Conservation (phyloP, 2,329 filamentous ascomycete species). For the Periconia sp. region DNA sequence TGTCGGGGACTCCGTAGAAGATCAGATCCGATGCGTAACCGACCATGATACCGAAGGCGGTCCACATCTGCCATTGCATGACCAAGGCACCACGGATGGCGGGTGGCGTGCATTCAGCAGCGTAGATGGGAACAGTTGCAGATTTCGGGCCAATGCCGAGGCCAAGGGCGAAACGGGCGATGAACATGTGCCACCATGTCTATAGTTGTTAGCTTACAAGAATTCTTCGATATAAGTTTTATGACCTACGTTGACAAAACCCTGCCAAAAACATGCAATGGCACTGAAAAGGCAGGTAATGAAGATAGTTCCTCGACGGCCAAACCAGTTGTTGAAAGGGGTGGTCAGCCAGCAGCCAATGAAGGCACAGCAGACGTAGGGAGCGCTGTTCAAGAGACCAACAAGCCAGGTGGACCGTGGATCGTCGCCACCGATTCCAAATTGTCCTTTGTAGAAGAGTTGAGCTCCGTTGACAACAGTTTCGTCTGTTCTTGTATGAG, state of each 20-base stretch:
- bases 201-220: constrained; percentile 5
- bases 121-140: constrained; percentile 77
- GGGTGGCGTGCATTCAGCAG: constrained; percentile 75
- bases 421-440: constrained; percentile 61
- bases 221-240: not conserved
- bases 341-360: constrained; percentile 76
- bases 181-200: constrained; percentile 74
- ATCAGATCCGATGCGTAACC: constrained; percentile 28
- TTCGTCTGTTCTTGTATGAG: constrained; percentile 66
- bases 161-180: constrained; percentile 74
- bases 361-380: constrained; percentile 71
- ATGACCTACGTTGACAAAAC: constrained; percentile 62
- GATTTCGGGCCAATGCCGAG: constrained; percentile 80
- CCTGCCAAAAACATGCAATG: constrained; percentile 63
- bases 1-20: constrained; percentile 31
- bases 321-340: constrained; percentile 73
- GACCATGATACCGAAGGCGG: constrained; percentile 35
- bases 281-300: constrained; percentile 74
- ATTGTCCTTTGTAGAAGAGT: constrained; percentile 66
- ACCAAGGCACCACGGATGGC: constrained; percentile 75
- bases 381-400: constrained; percentile 66
- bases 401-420: constrained; percentile 63
- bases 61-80: constrained; percentile 80
- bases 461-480: constrained; percentile 64
- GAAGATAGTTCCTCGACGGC: constrained; percentile 77